Evolutionary conservation across 306 rosid genomes (phyloP), one percentile per base, ranked within the genome.

Genomic region (Abrus precatorius): DNA sequence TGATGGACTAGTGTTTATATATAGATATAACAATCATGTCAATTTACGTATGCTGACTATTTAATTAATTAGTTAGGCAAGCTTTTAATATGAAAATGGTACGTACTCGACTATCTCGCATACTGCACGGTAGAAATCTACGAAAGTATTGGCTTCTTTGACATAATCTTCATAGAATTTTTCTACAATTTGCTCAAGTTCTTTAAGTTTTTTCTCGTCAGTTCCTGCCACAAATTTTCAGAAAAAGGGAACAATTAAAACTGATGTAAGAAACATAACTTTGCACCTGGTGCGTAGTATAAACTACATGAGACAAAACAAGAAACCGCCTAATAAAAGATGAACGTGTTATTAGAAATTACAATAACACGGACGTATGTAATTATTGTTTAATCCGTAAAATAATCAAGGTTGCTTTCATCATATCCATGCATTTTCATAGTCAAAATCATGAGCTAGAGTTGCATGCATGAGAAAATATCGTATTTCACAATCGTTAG

Each of bases 71-170:
- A 65, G 66, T 50, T 52, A 41, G 12, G 3, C 0, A 9, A 79
- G 28, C 2, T 10, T 49, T 3, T 48, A 79, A 63, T 6, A 44
- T 12, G 82, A 76, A 56, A 48, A 43, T 13, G 45, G 60, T 52
- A 13, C 61, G 70, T 91, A 93, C 97, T 83, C 88, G 85, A 93
- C 89, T 36, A 82, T 78, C 64, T 63, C 45, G 85, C 80, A 87
- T 52, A 93, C 61, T 74, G 83, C 89, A 28, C 72, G 12, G 79
- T 87, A 90, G 85, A 90, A 90, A 0, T 76, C 64, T 8, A 78
- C 20, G 2, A 34, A 27, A 14, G 3, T 60, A 28, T 43, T 0
- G n/a, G 40, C 0, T n/a, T 40, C 29, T 56, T 4, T 14, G 14
- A 84, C 67, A 72, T 60, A 6, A 0, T 2, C 0, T 0, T 56